These are phyloP conservation scores for Metschnikowia gelsemii DNA, from an alignment of 805 yeast genomes.

Conservation along the genomic window DNA sequence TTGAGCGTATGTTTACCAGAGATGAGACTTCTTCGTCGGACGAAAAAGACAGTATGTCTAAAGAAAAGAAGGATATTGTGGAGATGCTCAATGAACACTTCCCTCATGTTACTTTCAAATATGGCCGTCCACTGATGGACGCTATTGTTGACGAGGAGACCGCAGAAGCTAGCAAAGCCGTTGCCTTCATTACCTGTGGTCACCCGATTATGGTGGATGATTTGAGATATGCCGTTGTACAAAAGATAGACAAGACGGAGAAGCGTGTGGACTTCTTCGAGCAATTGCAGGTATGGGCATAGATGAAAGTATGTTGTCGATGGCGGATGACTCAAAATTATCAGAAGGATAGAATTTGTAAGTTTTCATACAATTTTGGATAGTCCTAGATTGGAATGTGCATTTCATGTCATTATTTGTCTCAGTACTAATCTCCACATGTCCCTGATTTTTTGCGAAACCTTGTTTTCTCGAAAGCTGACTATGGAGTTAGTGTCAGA, in stretches of 20 bases:
- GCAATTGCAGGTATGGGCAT: constrained; percentile 26
- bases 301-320: no score
- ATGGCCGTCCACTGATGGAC: constrained; percentile 47
- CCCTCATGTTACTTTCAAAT: constrained; percentile 20
- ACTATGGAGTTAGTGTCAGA: no score
- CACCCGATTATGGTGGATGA: constrained; percentile 37
- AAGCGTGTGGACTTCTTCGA: constrained; percentile 23
- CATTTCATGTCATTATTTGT: no score
- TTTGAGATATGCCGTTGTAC: constrained; percentile 24
- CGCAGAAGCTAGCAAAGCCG: constrained; percentile 39
- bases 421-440: no score
- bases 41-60: constrained; percentile 7
- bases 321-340: no score
- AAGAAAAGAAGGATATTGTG: constrained; percentile 5
- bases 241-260: constrained; percentile 19
- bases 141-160: constrained; percentile 38
- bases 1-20: constrained; percentile 10
- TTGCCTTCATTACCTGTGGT: constrained; percentile 37
- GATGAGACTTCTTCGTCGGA: constrained; percentile 12
- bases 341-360: no score
- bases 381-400: no score
- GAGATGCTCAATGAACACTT: constrained; percentile 14
- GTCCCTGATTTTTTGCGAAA: no score
- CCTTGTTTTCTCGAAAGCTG: no score
- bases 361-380: no score